A percentile compares a stretch with the other conserved stretches of the same genome.
These are phyloP conservation scores for Sporothrix mexicana DNA, from an alignment of 2,329 filamentous ascomycete species.

Conservation along the genomic window DNA sequence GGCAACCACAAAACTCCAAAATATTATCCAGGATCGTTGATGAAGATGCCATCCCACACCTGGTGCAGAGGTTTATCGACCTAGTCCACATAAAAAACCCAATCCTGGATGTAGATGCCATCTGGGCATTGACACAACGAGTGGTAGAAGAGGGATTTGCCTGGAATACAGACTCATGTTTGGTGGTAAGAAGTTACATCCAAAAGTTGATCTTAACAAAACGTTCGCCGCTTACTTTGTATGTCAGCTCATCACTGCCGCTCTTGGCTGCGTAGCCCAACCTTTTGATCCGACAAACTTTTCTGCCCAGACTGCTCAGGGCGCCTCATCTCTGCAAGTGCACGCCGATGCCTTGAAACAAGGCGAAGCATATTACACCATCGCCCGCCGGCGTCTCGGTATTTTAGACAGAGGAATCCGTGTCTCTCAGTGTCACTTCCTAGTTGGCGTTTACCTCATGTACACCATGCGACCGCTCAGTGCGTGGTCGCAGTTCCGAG, in stretches of 20 bases:
- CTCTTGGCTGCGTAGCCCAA: background rate
- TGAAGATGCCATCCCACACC: background rate
- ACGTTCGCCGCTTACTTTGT: background rate
- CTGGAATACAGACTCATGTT: background rate
- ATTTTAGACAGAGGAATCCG: background rate
- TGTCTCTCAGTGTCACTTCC: background rate
- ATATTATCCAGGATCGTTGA: background rate
- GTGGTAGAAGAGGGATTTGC: background rate
- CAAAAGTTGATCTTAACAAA: background rate
- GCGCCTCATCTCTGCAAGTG: background rate
- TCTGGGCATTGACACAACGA: background rate
- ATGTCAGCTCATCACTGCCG: background rate
- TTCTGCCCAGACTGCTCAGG: background rate
- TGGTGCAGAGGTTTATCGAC: constrained; percentile 1
- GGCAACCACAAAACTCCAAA: background rate
- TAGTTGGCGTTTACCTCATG: background rate
- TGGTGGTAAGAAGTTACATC: background rate
- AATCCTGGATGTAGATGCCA: background rate
- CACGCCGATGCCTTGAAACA: background rate
- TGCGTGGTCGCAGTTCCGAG: background rate
- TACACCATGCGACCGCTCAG: background rate
- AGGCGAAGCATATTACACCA: background rate
- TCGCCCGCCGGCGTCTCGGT: background rate
- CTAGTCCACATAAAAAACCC: background rate
- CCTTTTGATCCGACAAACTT: background rate